These are phyloP conservation scores for Beauveria sp. DNA, from an alignment of 2,329 filamentous ascomycete genomes.

Conservation along the genomic window DNA sequence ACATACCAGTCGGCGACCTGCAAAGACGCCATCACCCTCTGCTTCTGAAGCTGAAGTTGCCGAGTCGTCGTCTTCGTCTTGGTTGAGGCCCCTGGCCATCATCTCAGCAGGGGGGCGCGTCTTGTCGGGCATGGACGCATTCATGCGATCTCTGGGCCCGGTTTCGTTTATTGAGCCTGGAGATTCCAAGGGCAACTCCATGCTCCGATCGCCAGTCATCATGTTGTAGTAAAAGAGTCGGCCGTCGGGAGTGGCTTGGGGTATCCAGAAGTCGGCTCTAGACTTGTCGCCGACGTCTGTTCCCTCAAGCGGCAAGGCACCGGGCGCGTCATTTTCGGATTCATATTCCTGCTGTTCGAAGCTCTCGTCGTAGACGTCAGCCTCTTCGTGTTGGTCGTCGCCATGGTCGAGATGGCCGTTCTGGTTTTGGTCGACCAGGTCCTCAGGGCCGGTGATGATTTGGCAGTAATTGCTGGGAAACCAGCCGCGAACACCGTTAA, in stretches of 20 bases:
- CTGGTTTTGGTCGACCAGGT: slow-evolving; percentile 55
- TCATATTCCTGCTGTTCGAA: slow-evolving; percentile 58
- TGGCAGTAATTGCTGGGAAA: slow-evolving; percentile 99
- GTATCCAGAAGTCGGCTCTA: slow-evolving; percentile 95
- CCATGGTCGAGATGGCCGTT: slow-evolving; percentile 46
- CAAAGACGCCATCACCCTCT: slow-evolving; percentile 67
- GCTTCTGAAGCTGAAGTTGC: slow-evolving; percentile 75
- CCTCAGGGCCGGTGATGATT: slow-evolving; percentile 69
- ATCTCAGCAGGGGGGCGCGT: slow-evolving; percentile 85
- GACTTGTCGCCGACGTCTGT: slow-evolving; percentile 58
- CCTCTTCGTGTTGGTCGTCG: slow-evolving; percentile 56
- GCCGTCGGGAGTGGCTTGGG: slow-evolving; percentile 89
- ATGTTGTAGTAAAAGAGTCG: slow-evolving; percentile 97
- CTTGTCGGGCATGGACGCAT: slow-evolving; percentile 80
- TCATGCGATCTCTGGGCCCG: slow-evolving; percentile 81
- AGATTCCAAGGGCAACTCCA: slow-evolving; percentile 89
- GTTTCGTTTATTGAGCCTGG: slow-evolving; percentile 72
- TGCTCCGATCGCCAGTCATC: slow-evolving; percentile 87
- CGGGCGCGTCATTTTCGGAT: slow-evolving; percentile 51
- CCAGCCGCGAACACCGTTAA: slow-evolving; percentile 94
- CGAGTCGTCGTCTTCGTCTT: slow-evolving; percentile 87
- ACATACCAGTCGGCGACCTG: slow-evolving; percentile 60
- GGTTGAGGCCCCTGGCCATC: slow-evolving; percentile 73
- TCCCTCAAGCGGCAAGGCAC: slow-evolving; percentile 61
- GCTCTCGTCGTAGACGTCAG: slow-evolving; percentile 59